Base-by-base conservation (phyloP, 345 rosid species). In the Sapria himalayana region DNA sequence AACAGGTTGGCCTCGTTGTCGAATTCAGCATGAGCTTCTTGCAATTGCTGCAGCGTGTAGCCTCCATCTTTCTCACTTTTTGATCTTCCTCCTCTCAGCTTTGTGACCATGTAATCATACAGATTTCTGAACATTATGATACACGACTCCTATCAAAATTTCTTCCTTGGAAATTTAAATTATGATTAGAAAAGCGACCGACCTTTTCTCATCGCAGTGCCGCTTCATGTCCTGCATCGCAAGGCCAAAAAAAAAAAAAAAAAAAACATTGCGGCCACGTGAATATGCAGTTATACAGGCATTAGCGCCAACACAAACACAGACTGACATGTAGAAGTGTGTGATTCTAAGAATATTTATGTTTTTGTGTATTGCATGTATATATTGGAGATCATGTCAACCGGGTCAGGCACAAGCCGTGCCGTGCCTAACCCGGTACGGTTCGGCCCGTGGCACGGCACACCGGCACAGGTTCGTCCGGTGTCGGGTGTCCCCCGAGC, bases 181-280 rank as follows among this genome's bases (percentile, higher is more conserved):
- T 16, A 31, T 17, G 36, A 12, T 22, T 35, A 25, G 27, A 46
- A 51, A 52, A 34, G 24, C n/a, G 39, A 54, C 55, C 20, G 39
- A 84, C 99, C 93, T 77, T 71, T 91, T 91, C 50, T 73, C 96
- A 36, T 91, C 89, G 16, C 99, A 91, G 50, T 80, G 99, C 44
- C 73, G 73, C 69, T 84, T 91, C 99, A 91, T 91, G 58, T 91
- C 96, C 99, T 91, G 80, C 54, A 65, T 25, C 39, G 38, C 11
- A 35, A 18, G 41, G 36, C 39, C 62, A 49, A 25, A 52, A 36
- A 45, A 49, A 25, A 5, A n/a, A n/a, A n/a, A n/a, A n/a, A n/a
- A n/a, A n/a, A n/a, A n/a, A n/a, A n/a, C n/a, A n/a, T n/a, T n/a
- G n/a, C n/a, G n/a, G n/a, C n/a, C n/a, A n/a, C n/a, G n/a, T n/a